Evolutionary conservation across 73 alveolate genomes (phyloP).

Genomic region (Paramecium bursaria): DNA sequence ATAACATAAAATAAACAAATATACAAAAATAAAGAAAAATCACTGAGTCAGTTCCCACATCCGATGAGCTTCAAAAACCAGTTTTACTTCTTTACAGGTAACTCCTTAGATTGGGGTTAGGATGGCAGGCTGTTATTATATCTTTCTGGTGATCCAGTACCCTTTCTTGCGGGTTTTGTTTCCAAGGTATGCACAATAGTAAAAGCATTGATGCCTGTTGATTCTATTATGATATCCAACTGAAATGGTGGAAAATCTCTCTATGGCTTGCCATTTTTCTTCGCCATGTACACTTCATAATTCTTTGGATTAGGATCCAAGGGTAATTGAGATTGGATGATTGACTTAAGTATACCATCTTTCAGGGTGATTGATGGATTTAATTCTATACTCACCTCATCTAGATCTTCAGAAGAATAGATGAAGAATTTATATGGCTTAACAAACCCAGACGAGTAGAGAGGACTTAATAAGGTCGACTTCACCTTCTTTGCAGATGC

Average conservation of each 20-base stretch:
- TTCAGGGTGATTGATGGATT: neutral
- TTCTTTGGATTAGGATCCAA: slow-evolving; percentile 1
- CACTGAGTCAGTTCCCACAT: no score
- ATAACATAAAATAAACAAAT: no score
- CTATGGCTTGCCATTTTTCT: slow-evolving; percentile 41
- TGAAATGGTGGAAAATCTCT: slow-evolving; percentile 34
- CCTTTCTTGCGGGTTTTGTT: no score
- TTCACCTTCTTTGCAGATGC: neutral
- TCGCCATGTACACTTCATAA: slow-evolving; percentile 30
- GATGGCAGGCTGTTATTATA: no score
- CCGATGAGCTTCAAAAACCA: no score
- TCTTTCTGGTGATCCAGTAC: no score
- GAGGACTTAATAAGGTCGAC: neutral
- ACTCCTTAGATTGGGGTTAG: no score
- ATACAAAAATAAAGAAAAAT: no score
- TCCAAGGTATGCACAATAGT: neutral
- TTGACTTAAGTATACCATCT: slow-evolving; percentile 3
- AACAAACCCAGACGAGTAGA: neutral
- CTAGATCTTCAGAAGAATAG: neutral
- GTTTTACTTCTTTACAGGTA: no score
- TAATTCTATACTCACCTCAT: neutral
- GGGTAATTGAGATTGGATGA: neutral
- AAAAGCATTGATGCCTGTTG: neutral
- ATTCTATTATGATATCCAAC: neutral
- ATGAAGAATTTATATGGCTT: neutral